phyloP scores from a whole-genome alignment of 768 basidiomycete species.

The Hemileccinum rubropunctum region DNA sequence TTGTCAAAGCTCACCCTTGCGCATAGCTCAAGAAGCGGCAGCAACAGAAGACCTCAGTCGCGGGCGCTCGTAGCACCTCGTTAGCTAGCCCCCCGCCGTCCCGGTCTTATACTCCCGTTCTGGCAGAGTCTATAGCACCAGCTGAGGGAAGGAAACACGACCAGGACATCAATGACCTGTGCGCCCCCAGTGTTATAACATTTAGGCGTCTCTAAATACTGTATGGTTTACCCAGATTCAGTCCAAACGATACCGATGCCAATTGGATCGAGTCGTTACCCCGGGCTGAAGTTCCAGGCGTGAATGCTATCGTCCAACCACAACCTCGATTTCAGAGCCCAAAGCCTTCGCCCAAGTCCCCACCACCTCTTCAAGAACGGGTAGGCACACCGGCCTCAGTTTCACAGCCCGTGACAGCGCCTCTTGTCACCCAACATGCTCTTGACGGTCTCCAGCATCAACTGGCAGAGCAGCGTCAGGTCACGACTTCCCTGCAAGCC shows the following conservation, averaged over 20 bases:
- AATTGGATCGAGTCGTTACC: constrained; percentile 66
- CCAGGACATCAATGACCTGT: constrained; percentile 63
- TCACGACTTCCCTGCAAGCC: constrained; percentile 19
- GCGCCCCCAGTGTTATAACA: constrained; percentile 31
- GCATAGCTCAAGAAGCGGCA: constrained; percentile 78
- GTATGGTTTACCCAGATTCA: constrained; percentile 36
- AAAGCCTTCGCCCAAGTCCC: constrained; percentile 13
- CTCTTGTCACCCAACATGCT: not conserved
- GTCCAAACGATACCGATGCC: constrained; percentile 39
- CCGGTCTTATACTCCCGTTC: constrained; percentile 52
- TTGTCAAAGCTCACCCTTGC: constrained; percentile 4
- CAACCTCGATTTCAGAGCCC: constrained; percentile 22
- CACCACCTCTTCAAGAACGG: constrained; percentile 14
- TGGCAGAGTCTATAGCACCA: constrained; percentile 34
- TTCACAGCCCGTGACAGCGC: not conserved
- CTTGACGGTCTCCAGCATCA: constrained; percentile 14
- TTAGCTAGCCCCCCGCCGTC: constrained; percentile 46
- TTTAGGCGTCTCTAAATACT: constrained; percentile 1
- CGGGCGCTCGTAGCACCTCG: constrained; percentile 33
- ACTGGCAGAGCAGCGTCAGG: constrained; percentile 17
- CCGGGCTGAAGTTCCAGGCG: constrained; percentile 35
- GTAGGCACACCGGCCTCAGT: constrained; percentile 2
- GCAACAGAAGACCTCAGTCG: constrained; percentile 55
- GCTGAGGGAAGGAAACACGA: constrained; percentile 40
- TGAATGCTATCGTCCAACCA: constrained; percentile 33